Evolutionary conservation across 495 filamentous ascomycete species (phyloP).

Genomic region (Hypoxylon crocopeplum): DNA sequence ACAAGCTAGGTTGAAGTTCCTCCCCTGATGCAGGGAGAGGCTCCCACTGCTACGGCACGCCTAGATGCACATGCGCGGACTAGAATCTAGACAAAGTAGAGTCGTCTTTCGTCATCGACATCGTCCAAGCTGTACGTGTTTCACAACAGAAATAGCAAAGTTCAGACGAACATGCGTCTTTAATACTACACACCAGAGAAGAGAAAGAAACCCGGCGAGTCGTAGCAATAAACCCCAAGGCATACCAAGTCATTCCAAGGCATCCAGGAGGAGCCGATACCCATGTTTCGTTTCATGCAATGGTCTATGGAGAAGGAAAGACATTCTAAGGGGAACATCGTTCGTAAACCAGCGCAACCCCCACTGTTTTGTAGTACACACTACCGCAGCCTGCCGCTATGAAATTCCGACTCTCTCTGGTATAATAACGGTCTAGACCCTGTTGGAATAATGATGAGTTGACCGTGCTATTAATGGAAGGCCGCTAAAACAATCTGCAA

Average conservation of each 20-base stretch:
- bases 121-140: slow-evolving; percentile 8
- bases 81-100: not conserved
- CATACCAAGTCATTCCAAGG: slow-evolving; percentile 10
- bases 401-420: slow-evolving; percentile 3
- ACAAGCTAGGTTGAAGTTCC: slow-evolving; percentile 13
- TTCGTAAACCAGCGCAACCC: slow-evolving; percentile 21
- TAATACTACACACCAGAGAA: slow-evolving; percentile 2
- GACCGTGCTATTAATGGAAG: slow-evolving; percentile 25
- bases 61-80: slow-evolving; percentile 8
- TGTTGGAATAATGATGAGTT: not conserved
- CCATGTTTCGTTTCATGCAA: slow-evolving; percentile 10
- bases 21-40: slow-evolving; percentile 29
- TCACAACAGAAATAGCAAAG: slow-evolving; percentile 29
- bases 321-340: not conserved
- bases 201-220: slow-evolving; percentile 25
- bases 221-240: slow-evolving; percentile 10
- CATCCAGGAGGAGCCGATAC: slow-evolving; percentile 5
- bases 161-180: slow-evolving; percentile 4
- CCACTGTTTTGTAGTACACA: slow-evolving; percentile 30
- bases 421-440: slow-evolving; percentile 15
- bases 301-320: slow-evolving; percentile 9
- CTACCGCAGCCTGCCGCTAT: slow-evolving; percentile 6
- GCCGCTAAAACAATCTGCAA: slow-evolving; percentile 21
- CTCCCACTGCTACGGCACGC: slow-evolving; percentile 16
- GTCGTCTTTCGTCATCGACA: slow-evolving; percentile 11